Percentiles rank a stretch among this genome's conserved stretches.
Evolutionary conservation across 1,284 basidiomycete species (phyloP).

Genomic region (Leccinum angustisporum): DNA sequence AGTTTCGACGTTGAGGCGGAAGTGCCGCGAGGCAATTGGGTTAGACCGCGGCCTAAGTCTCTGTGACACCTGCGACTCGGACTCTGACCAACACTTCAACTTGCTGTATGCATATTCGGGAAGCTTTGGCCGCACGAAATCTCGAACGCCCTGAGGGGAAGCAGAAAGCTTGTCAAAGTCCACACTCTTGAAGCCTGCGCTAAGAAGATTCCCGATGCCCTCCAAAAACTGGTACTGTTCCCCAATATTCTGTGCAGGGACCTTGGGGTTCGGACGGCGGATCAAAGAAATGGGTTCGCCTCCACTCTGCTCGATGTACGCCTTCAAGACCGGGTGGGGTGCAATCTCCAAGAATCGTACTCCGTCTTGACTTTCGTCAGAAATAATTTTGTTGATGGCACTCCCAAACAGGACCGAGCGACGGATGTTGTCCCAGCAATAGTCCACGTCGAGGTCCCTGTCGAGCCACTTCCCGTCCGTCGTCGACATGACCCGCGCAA

Average conservation of each 20-base stretch:
- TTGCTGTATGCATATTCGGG: slow-evolving; percentile 21
- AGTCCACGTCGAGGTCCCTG: slow-evolving; percentile 27
- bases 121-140: slow-evolving; percentile 16
- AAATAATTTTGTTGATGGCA: slow-evolving; percentile 31
- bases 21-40: slow-evolving; percentile 24
- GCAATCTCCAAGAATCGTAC: slow-evolving; percentile 31
- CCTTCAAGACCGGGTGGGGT: slow-evolving; percentile 33
- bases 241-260: slow-evolving; percentile 31
- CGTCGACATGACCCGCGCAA: slow-evolving; percentile 33
- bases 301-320: slow-evolving; percentile 33
- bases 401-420: slow-evolving; percentile 33
- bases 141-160: slow-evolving; percentile 16
- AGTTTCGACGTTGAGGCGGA: slow-evolving; percentile 28
- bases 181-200: slow-evolving; percentile 28
- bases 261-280: slow-evolving; percentile 31
- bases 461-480: slow-evolving; percentile 35
- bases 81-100: slow-evolving; percentile 25
- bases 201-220: slow-evolving; percentile 28
- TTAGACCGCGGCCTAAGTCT: slow-evolving; percentile 25
- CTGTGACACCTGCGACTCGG: slow-evolving; percentile 18
- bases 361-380: slow-evolving; percentile 30
- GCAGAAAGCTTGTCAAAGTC: slow-evolving; percentile 26
- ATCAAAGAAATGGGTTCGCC: slow-evolving; percentile 30
- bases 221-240: slow-evolving; percentile 32
- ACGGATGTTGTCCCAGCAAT: slow-evolving; percentile 35